Evolutionary conservation across 139 green algal genomes (phyloP).

Genomic region (Chlamydomonas schloesseri): DNA sequence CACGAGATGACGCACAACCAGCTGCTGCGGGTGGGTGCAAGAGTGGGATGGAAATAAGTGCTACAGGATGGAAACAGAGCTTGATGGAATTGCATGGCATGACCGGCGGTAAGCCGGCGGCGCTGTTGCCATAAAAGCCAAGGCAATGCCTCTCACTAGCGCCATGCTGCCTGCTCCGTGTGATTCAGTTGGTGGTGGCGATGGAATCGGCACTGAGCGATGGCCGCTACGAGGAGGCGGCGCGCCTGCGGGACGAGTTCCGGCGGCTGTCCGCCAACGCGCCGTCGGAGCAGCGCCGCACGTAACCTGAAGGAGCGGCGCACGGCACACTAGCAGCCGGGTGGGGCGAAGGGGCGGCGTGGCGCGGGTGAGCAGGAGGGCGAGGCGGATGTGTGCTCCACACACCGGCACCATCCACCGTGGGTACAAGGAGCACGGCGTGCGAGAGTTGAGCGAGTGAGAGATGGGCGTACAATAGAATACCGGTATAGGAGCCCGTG

Average conservation of each 20-base stretch:
- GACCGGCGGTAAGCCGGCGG: too few relatives aligned
- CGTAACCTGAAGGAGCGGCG: conserved; percentile 1
- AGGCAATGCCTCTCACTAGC: too few relatives aligned
- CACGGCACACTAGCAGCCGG: not conserved
- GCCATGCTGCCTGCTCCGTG: conserved; percentile 41
- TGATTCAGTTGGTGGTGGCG: conserved; percentile 57
- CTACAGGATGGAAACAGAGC: not conserved
- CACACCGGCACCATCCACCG: too few relatives aligned
- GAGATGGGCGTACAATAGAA: too few relatives aligned
- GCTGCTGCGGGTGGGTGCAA: conserved; percentile 46
- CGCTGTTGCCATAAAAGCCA: too few relatives aligned
- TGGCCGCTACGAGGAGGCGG: conserved; percentile 65
- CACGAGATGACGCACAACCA: conserved; percentile 45
- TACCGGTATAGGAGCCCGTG: too few relatives aligned
- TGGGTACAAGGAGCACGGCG: too few relatives aligned
- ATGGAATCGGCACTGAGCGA: conserved; percentile 70
- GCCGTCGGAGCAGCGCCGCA: conserved; percentile 32
- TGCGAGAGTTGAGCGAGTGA: too few relatives aligned
- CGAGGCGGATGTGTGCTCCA: too few relatives aligned
- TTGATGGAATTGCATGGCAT: too few relatives aligned
- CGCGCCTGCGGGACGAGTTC: conserved; percentile 63
- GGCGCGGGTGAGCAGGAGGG: too few relatives aligned
- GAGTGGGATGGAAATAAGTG: not conserved
- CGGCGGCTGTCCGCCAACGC: not conserved
- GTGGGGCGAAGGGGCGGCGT: not conserved